A percentile compares a stretch with the other conserved stretches of the same genome.
These are phyloP conservation scores for Pseudocercospora fijiensis DNA, from an alignment of 2,329 filamentous ascomycete species.

Conservation along the genomic window DNA sequence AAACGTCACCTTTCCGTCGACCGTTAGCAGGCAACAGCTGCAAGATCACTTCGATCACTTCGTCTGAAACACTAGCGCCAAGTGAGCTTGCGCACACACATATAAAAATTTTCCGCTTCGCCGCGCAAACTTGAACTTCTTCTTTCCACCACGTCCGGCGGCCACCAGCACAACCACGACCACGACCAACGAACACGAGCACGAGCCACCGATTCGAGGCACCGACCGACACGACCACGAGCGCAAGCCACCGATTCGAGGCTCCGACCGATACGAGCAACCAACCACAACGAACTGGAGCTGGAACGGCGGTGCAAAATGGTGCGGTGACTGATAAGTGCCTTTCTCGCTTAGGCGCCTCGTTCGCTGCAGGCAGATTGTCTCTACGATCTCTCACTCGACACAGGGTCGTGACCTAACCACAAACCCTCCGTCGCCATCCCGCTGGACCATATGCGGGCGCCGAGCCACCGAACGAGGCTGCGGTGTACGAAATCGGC, in stretches of 20 bases:
- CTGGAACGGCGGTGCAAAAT: not conserved
- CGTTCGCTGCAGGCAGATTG: not conserved
- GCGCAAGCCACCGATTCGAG: not conserved
- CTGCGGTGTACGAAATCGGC: not conserved
- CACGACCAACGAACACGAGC: not conserved
- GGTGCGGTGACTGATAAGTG: constrained; percentile 1
- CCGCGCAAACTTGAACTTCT: not conserved
- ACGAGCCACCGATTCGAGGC: not conserved
- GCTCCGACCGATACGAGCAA: not conserved
- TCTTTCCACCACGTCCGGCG: constrained; percentile 4
- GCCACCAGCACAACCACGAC: not conserved
- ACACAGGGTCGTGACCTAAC: constrained; percentile 1
- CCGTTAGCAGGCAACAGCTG: not conserved
- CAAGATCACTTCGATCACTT: no score
- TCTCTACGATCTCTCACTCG: not conserved
- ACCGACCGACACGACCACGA: not conserved
- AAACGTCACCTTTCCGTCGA: not conserved
- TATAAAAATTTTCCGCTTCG: not conserved
- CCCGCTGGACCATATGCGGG: not conserved
- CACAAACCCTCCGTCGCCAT: not conserved
- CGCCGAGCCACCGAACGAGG: not conserved
- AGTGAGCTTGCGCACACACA: not conserved
- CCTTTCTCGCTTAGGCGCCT: not conserved
- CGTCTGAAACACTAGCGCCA: not conserved
- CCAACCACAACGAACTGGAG: not conserved